phyloP scores from a whole-genome alignment of 805 yeast species.

The Pichia cabralensis region DNA sequence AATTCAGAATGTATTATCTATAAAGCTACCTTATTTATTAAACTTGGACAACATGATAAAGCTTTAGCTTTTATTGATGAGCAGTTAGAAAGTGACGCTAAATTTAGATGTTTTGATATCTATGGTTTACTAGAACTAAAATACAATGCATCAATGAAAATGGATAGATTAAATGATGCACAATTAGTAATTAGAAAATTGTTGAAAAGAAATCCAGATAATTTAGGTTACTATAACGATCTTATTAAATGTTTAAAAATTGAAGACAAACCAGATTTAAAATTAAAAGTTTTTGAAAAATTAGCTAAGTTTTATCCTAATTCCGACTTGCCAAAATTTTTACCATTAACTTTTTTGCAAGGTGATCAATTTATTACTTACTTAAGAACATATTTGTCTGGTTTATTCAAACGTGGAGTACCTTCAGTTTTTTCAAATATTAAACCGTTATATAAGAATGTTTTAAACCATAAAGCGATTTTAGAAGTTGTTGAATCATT shows the following conservation, averaged over 20 bases:
- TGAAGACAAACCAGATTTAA: constrained; percentile 34
- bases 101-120: constrained; percentile 10
- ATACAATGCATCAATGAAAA: constrained; percentile 51
- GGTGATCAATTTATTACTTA: constrained; percentile 33
- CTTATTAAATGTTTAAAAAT: constrained; percentile 60
- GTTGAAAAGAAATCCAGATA: constrained; percentile 80
- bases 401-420: constrained; percentile 67
- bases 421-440: constrained; percentile 85
- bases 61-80: constrained; percentile 54
- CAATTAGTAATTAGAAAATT: constrained; percentile 56
- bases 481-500: constrained; percentile 46
- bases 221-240: constrained; percentile 49
- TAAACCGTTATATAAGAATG: constrained; percentile 62
- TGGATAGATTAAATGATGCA: constrained; percentile 48
- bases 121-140: constrained; percentile 53
- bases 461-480: constrained; percentile 30
- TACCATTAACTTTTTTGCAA: constrained; percentile 67
- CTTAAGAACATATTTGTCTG: constrained; percentile 43
- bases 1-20: constrained; percentile 73
- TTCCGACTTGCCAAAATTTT: constrained; percentile 67
- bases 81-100: constrained; percentile 4
- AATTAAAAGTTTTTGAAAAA: constrained; percentile 54
- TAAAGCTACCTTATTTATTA: constrained; percentile 56
- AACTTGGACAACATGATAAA: constrained; percentile 48
- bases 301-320: constrained; percentile 66